Percentiles rank a stretch among this genome's conserved stretches.
These are phyloP conservation scores for Fagopyrum esculentum DNA, from an alignment of 148 eudicot genomes.

Conservation along the genomic window DNA sequence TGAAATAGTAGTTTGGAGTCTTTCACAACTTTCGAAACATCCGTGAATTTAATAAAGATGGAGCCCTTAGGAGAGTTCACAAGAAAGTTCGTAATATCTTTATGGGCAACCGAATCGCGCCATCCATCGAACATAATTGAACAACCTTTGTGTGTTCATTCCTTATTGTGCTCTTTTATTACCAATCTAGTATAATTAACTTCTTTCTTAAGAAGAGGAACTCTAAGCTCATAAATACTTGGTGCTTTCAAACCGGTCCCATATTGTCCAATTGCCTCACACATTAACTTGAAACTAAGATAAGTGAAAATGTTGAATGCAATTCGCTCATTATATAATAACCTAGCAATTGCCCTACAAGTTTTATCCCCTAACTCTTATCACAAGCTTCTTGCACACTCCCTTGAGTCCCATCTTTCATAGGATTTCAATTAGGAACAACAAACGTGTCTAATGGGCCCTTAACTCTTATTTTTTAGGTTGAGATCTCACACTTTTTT, in stretches of 20 bases:
- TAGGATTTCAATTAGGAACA: no score
- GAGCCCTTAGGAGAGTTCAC: slow-evolving; percentile 8
- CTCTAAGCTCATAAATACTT: slow-evolving; percentile 13
- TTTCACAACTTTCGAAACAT: slow-evolving; percentile 14
- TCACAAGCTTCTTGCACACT: not conserved
- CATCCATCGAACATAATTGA: slow-evolving; percentile 9
- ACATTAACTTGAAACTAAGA: not conserved
- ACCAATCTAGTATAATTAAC: not conserved
- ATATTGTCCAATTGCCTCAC: slow-evolving; percentile 11
- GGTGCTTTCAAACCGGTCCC: slow-evolving; percentile 9
- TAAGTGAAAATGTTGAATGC: not conserved
- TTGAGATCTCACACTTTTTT: no score
- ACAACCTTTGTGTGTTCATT: not conserved
- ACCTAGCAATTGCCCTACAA: not conserved
- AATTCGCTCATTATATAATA: not conserved
- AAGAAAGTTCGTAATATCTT: slow-evolving; percentile 14
- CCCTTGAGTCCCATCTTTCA: no score
- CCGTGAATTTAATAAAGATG: slow-evolving; percentile 11
- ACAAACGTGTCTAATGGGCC: no score
- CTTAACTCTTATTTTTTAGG: no score
- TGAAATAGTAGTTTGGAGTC: not conserved
- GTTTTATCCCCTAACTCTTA: not conserved
- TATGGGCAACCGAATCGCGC: slow-evolving; percentile 13
- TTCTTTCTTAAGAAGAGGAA: slow-evolving; percentile 4
- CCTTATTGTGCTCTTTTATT: not conserved